Evolutionary conservation across 106 monocot genomes (phyloP), one percentile per base, ranked within the genome.

Genomic region (Triglochin maritima): DNA sequence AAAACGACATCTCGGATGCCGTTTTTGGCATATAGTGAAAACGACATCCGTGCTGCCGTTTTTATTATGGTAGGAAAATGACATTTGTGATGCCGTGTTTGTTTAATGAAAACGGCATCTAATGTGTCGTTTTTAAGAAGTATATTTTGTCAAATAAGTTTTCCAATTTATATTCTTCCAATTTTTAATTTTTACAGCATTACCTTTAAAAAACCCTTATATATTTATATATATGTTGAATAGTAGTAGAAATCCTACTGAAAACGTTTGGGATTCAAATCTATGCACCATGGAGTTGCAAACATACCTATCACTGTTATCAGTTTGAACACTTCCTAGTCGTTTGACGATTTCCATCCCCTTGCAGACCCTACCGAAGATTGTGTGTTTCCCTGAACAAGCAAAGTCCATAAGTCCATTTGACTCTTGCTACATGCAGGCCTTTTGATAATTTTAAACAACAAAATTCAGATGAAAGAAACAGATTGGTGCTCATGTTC

Each of bases 311-410:
- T 93, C 93, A 71, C 69, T 88, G 59, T 86, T 93, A 75, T 93
- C 83, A n/a, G 93, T 93, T 62, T 93, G 93, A 58, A 93, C 83
- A 80, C 93, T 93, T 66, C 92, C 88, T 77, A 88, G 86, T 7
- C 93, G 79, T 68, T 76, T 86, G 61, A 93, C 66, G 68, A 93
- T 79, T 71, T 93, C 93, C 93, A 93, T 93, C 54, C 93, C 93
- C 51, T 68, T 70, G 71, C 81, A 83, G 61, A 93, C 83, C 74
- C 93, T 77, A 59, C 93, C 88, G 74, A 93, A 93, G 46, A 93
- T 88, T 48, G 88, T 88, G 72, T 93, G 93, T 54, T 93, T 93
- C 66, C 93, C 88, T 93, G 69, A 63, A 50, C 58, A 64, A 55
- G 46, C 10, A 57, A 69, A 57, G 11, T 15, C 10, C n/a, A 69